Evolutionary conservation across 2,329 filamentous ascomycete species (phyloP).

Genomic region (Penicillium janthinellum): DNA sequence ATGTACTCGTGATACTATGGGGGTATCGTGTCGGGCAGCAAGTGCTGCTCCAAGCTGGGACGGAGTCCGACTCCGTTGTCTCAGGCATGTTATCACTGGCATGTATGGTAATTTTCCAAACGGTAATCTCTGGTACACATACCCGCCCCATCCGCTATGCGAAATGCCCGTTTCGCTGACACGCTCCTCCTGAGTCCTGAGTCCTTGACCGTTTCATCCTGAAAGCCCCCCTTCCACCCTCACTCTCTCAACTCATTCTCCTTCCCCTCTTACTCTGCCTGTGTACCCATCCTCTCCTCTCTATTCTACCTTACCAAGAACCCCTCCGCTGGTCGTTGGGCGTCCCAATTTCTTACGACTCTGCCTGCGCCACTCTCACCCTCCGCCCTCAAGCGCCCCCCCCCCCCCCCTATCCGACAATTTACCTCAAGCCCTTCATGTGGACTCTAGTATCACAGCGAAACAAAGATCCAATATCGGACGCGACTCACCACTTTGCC

Average conservation of each 20-base stretch:
- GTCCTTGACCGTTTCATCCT: constrained; percentile 3
- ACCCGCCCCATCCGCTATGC: neutral
- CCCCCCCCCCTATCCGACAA: constrained; percentile 14
- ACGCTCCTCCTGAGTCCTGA: neutral
- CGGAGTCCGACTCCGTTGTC: neutral
- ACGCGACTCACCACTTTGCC: constrained; percentile 27
- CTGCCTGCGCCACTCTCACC: neutral
- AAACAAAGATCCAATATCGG: constrained; percentile 26
- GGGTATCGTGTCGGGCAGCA: neutral
- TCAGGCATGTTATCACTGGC: neutral
- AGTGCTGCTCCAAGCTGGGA: neutral
- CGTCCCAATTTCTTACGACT: constrained; percentile 1
- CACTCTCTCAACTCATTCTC: constrained; percentile 1
- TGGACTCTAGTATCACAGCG: constrained; percentile 31
- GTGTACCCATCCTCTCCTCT: neutral
- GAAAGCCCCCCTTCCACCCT: neutral
- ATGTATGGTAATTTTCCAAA: neutral
- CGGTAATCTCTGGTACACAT: neutral
- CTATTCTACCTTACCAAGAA: neutral
- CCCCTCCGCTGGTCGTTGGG: constrained; percentile 25
- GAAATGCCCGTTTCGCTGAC: neutral
- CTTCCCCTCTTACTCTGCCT: neutral
- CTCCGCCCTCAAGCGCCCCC: too few species aligned
- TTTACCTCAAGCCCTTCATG: constrained; percentile 38
- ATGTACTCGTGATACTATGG: neutral